These are phyloP conservation scores for Arachis stenosperma DNA, from an alignment of 306 rosid species.

Conservation along the genomic window DNA sequence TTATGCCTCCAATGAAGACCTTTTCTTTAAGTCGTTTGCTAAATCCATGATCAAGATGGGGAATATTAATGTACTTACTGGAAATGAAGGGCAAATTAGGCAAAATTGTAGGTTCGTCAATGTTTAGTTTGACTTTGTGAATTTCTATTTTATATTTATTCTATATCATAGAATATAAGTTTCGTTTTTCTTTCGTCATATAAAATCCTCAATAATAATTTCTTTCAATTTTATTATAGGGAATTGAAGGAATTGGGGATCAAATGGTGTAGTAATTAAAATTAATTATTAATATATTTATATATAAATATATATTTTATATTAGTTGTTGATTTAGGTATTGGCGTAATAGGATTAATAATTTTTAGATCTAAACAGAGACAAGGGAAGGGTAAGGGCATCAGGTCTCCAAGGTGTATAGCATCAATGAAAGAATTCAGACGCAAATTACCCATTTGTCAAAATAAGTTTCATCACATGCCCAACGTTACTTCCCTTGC, in stretches of 20 bases:
- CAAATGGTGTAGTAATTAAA: too few species aligned
- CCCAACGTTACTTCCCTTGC: not conserved
- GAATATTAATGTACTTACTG: conserved; percentile 71
- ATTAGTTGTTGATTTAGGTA: too few species aligned
- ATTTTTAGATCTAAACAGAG: too few species aligned
- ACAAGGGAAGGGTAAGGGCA: conserved; percentile 20
- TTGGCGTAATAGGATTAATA: too few species aligned
- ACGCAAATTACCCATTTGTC: conserved; percentile 56
- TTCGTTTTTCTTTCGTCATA: too few species aligned
- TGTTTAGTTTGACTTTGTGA: conserved; percentile 8
- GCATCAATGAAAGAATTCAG: conserved; percentile 53
- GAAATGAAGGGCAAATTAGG: conserved; percentile 68
- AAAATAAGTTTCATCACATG: conserved; percentile 43
- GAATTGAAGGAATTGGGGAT: too few species aligned
- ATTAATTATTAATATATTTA: too few species aligned
- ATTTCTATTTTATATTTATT: too few species aligned
- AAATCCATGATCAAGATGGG: conserved; percentile 87
- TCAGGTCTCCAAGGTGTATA: conserved; percentile 53
- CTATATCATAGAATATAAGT: too few species aligned
- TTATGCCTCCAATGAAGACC: conserved; percentile 66
- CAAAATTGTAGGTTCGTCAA: conserved; percentile 74
- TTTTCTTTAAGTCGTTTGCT: conserved; percentile 71
- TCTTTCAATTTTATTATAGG: too few species aligned
- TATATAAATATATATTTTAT: too few species aligned
- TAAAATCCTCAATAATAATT: too few species aligned